Percentiles rank a stretch among this genome's conserved stretches.
phyloP scores from a whole-genome alignment of 768 basidiomycete genomes.

The Pleurotus cornucopiae region DNA sequence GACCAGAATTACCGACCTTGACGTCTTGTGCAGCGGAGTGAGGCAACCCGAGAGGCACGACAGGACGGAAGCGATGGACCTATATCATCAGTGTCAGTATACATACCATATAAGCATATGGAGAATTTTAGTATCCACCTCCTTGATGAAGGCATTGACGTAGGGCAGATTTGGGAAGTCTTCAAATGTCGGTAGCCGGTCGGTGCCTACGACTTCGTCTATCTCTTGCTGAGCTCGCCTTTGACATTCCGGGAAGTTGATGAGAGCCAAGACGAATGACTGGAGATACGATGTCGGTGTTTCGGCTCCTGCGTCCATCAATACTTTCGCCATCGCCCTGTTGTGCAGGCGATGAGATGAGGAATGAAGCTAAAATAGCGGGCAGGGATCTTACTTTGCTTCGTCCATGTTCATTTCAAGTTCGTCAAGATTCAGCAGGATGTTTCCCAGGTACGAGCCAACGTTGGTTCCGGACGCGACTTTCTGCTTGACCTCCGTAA shows the following conservation, averaged over 20 bases:
- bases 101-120: neutral
- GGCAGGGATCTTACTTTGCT: constrained; percentile 7
- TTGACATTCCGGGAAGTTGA: constrained; percentile 30
- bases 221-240: constrained; percentile 35
- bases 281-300: constrained; percentile 13
- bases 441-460: constrained; percentile 21
- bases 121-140: constrained; percentile 10
- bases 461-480: constrained; percentile 15
- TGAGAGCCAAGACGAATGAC: constrained; percentile 35
- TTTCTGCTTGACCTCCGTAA: constrained; percentile 6
- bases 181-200: constrained; percentile 30
- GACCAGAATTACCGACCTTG: neutral
- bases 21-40: constrained; percentile 11
- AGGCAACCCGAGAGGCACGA: constrained; percentile 15
- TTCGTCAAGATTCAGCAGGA: constrained; percentile 10
- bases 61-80: constrained; percentile 17
- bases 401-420: constrained; percentile 10
- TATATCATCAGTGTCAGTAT: neutral
- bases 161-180: constrained; percentile 30
- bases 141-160: constrained; percentile 28
- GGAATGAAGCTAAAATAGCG: neutral
- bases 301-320: neutral
- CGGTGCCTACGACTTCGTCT: constrained; percentile 29
- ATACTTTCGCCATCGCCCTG: constrained; percentile 1
- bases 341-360: neutral